Percentiles rank a stretch among this genome's conserved stretches.
phyloP scores from a whole-genome alignment of 495 filamentous ascomycete species.

The Chaetomium tenue region DNA sequence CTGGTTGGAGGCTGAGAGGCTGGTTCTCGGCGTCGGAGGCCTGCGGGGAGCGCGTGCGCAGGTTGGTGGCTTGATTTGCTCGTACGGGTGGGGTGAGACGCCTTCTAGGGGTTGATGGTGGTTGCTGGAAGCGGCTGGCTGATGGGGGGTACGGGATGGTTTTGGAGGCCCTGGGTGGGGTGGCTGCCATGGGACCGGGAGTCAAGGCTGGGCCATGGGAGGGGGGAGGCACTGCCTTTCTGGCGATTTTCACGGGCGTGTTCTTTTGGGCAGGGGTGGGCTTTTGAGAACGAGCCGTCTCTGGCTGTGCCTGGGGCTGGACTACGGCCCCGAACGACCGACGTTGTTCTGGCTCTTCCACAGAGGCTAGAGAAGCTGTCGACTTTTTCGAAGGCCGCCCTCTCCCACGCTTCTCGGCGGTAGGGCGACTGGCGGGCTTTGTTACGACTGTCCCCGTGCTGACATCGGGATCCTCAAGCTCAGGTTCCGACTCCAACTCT shows the following conservation, averaged over 20 bases:
- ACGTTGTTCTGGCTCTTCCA: constrained; percentile 22
- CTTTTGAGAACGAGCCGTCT: constrained; percentile 8
- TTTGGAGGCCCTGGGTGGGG: constrained; percentile 28
- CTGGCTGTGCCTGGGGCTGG: constrained; percentile 19
- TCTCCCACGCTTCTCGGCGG: constrained; percentile 36
- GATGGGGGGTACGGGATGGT: constrained; percentile 35
- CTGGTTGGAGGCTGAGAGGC: constrained; percentile 56
- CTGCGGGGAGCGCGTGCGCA: constrained; percentile 49
- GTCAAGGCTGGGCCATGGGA: not conserved
- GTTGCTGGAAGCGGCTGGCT: constrained; percentile 22
- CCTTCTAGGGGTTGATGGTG: constrained; percentile 40
- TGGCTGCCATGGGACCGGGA: constrained; percentile 18
- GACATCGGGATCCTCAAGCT: constrained; percentile 42
- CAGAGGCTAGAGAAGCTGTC: constrained; percentile 20
- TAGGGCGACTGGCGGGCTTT: constrained; percentile 27
- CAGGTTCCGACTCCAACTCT: constrained; percentile 31
- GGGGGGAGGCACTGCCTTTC: constrained; percentile 21
- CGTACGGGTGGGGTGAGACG: constrained; percentile 32
- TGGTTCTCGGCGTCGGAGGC: constrained; percentile 80
- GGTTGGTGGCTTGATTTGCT: constrained; percentile 45
- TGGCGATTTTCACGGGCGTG: constrained; percentile 15
- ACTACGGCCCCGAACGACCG: constrained; percentile 11
- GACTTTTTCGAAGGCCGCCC: constrained; percentile 38
- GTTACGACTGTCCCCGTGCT: constrained; percentile 46
- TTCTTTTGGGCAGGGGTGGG: constrained; percentile 21